These are phyloP conservation scores for Pestalotiopsis sp. DNA, from an alignment of 2,329 filamentous ascomycete genomes.

Conservation along the genomic window DNA sequence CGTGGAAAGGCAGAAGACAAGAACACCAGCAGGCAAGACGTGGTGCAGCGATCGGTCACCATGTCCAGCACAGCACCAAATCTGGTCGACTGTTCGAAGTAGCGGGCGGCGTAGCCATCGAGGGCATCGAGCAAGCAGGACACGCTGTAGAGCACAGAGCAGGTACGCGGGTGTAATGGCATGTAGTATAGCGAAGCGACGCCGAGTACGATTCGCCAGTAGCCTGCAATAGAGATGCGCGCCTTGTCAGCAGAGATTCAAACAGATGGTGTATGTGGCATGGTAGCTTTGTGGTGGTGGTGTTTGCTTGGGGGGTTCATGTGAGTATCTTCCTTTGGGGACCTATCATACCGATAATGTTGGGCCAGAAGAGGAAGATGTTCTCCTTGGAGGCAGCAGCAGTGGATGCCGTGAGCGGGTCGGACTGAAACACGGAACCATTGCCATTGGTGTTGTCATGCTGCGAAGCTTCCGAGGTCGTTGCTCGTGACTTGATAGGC, in stretches of 20 bases:
- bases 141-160: conserved; percentile 85
- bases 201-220: conserved; percentile 76
- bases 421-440: conserved; percentile 10
- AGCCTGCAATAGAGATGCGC: conserved; percentile 51
- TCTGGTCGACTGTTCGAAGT: conserved; percentile 87
- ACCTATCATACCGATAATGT: conserved; percentile 69
- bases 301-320: not conserved
- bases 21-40: conserved; percentile 91
- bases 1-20: conserved; percentile 91
- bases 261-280: not conserved
- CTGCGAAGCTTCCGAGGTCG: conserved; percentile 21
- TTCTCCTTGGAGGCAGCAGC: conserved; percentile 59
- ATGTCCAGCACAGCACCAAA: conserved; percentile 98
- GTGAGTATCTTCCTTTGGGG: not conserved
- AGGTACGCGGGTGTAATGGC: conserved; percentile 96
- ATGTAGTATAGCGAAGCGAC: conserved; percentile 97
- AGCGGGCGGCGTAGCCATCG: conserved; percentile 88
- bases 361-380: conserved; percentile 80
- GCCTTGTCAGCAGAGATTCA: not conserved
- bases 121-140: conserved; percentile 95
- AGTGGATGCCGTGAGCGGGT: conserved; percentile 32
- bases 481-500: conserved; percentile 23
- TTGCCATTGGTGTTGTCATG: conserved; percentile 21
- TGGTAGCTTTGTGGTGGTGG: not conserved
- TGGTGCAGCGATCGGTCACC: conserved; percentile 98